Percentiles rank a stretch among this genome's conserved stretches.
Evolutionary conservation across 1,139 yeast species (phyloP).

Genomic region (Sugiyamaella novakii): DNA sequence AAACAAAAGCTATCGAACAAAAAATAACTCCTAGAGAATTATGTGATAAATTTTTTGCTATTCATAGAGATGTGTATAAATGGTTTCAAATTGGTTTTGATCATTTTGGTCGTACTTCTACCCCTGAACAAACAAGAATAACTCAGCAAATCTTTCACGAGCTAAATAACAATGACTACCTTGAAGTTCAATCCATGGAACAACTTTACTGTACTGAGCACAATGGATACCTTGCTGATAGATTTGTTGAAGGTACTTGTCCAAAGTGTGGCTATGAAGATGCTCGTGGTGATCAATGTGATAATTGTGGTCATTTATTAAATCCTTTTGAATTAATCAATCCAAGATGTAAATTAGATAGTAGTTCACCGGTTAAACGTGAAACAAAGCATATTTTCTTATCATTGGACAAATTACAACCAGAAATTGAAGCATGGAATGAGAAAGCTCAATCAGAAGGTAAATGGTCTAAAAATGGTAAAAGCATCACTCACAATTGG

Average conservation of each 20-base stretch:
- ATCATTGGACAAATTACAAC: constrained; percentile 79
- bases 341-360: constrained; percentile 94
- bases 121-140: constrained; percentile 86
- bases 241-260: constrained; percentile 97
- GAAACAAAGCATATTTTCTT: constrained; percentile 86
- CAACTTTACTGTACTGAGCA: constrained; percentile 92
- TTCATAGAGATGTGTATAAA: constrained; percentile 88
- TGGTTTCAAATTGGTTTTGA: constrained; percentile 98
- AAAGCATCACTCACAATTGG: constrained; percentile 88
- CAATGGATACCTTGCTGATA: constrained; percentile 88
- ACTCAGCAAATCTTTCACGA: constrained; percentile 90
- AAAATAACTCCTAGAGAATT: constrained; percentile 81
- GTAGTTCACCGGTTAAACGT: constrained; percentile 74
- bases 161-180: constrained; percentile 68
- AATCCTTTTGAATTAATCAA: constrained; percentile 91
- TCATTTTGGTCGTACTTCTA: constrained; percentile 94
- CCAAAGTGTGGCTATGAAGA: constrained; percentile 94
- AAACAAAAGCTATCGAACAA: constrained; percentile 95
- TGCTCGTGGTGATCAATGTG: constrained; percentile 99
- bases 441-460: constrained; percentile 68
- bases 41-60: constrained; percentile 84
- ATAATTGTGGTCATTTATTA: constrained; percentile 85
- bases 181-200: constrained; percentile 84
- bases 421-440: constrained; percentile 72
- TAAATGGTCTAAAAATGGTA: constrained; percentile 89